Conservation (phyloP, 305 asterid genomes). For the Petunia hybrid region DNA sequence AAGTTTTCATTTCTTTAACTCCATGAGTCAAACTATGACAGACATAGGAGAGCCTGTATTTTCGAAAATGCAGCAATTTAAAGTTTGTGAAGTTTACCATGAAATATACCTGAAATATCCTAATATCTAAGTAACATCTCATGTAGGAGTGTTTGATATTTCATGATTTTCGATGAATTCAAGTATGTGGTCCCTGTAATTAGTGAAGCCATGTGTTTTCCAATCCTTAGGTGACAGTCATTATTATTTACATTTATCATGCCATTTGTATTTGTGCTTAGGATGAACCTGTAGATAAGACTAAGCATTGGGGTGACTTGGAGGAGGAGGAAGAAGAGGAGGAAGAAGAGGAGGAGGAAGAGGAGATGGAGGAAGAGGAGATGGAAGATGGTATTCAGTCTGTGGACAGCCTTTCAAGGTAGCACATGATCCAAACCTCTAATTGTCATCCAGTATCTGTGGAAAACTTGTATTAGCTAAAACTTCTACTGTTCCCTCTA, state of each 20-base stretch:
- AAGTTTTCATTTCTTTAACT: too few species aligned
- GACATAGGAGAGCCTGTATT: neutral
- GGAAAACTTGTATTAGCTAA: neutral
- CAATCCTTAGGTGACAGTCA: neutral
- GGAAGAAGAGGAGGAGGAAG: slow-evolving; percentile 84
- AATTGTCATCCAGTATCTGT: neutral
- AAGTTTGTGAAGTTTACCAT: neutral
- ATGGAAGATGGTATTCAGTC: slow-evolving; percentile 93
- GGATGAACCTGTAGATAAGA: slow-evolving; percentile 97
- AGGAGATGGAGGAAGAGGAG: slow-evolving; percentile 81
- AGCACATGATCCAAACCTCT: slow-evolving; percentile 23
- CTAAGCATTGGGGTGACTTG: slow-evolving; percentile 98
- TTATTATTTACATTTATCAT: neutral
- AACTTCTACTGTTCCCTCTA: neutral
- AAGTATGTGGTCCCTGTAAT: neutral
- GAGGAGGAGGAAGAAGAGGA: slow-evolving; percentile 96
- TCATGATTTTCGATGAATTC: neutral
- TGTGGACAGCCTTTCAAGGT: slow-evolving; percentile 96
- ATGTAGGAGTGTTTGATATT: neutral
- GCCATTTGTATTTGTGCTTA: slow-evolving; percentile 33
- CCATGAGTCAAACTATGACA: too few species aligned
- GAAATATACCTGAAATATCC: neutral
- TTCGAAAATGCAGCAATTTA: slow-evolving; percentile 3
- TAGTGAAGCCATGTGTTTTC: neutral
- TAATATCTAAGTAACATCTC: slow-evolving; percentile 5